These are phyloP conservation scores for Coelastrella sp. DNA, from an alignment of 139 green algal genomes.

Conservation along the genomic window DNA sequence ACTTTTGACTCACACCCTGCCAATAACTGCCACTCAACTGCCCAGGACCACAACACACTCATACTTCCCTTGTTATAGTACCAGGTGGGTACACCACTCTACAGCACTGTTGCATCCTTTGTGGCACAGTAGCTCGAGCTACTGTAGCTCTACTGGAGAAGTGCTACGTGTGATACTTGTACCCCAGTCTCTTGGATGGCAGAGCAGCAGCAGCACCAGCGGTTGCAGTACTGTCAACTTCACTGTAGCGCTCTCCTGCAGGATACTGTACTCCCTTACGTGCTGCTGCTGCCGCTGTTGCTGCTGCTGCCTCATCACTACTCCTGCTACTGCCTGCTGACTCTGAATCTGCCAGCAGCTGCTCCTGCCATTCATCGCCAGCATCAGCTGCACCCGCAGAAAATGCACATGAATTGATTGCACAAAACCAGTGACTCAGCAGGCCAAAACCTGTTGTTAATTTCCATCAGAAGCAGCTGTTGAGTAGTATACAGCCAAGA, in stretches of 20 bases:
- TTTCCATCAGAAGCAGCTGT: background rate
- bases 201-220: background rate
- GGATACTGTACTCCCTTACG: background rate
- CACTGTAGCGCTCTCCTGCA: background rate
- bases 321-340: background rate
- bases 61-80: background rate
- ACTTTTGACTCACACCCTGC: too few species aligned
- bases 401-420: background rate
- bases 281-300: background rate
- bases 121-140: background rate
- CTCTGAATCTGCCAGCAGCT: background rate
- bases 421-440: background rate
- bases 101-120: background rate
- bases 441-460: background rate
- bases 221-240: background rate
- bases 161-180: background rate
- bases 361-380: slow-evolving; percentile 22
- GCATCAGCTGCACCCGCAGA: background rate
- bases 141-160: background rate
- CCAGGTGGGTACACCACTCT: background rate
- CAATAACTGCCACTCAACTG: too few species aligned
- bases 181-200: background rate
- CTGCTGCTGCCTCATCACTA: background rate
- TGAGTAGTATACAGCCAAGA: background rate
- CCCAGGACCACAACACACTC: too few species aligned